Evolutionary conservation across 345 rosid species (phyloP).

Genomic region (Salix exigua): DNA sequence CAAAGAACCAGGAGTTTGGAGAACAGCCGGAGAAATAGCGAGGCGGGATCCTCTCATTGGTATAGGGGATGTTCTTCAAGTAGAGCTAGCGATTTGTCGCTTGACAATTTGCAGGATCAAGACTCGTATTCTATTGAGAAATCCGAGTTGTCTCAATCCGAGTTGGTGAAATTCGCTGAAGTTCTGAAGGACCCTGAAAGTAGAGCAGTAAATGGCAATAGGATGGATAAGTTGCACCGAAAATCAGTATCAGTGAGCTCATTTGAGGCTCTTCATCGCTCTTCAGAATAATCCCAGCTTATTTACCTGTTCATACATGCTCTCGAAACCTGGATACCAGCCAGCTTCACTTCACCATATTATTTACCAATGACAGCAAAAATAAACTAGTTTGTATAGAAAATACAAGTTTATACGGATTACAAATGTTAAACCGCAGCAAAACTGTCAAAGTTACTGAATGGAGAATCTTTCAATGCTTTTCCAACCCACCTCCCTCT

Average conservation of each 20-base stretch:
- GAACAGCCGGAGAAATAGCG: conserved; percentile 22
- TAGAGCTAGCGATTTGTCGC: conserved; percentile 12
- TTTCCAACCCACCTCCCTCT: not conserved
- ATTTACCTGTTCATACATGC: not conserved
- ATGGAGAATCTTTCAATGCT: not conserved
- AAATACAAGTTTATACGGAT: not conserved
- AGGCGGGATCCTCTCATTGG: conserved; percentile 19
- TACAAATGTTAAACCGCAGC: not conserved
- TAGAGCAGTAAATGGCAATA: conserved; percentile 16
- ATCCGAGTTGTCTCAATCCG: conserved; percentile 45
- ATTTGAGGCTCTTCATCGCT: not conserved
- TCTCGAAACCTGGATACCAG: not conserved
- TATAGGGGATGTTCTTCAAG: conserved; percentile 14
- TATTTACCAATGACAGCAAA: not conserved
- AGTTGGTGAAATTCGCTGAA: conserved; percentile 59
- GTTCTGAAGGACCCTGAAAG: conserved; percentile 47
- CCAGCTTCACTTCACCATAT: not conserved
- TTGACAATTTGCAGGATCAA: conserved; percentile 11
- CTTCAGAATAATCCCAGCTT: conserved; percentile 11
- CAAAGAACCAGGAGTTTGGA: conserved; percentile 40
- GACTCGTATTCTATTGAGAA: conserved; percentile 16
- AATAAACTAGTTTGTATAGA: conserved; percentile 3
- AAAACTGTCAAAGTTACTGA: not conserved
- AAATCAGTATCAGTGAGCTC: conserved; percentile 42
- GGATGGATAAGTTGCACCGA: conserved; percentile 23